Evolutionary conservation across 163 green algal genomes (phyloP), one percentile per base, ranked within the genome.

Genomic region (Chlamydomonas reinhardtii): DNA sequence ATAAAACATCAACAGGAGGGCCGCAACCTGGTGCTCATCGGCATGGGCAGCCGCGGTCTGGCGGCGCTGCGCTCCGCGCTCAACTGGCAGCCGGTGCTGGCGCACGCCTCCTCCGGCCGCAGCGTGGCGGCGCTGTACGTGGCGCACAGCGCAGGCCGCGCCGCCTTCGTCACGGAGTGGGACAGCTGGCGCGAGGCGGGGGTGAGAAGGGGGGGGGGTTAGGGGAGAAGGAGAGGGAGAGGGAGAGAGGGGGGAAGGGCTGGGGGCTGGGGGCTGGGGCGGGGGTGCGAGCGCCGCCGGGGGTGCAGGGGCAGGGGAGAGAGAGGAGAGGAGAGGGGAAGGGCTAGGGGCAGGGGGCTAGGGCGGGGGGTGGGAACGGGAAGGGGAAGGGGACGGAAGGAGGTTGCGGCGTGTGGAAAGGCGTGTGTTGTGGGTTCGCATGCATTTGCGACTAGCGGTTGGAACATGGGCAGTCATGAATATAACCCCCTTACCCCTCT

Each of bases 151-250:
- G 87, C 89, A 20, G 34, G 85, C 27, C 84, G 86, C 9, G 95
- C 93, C 27, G 91, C 93, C 20, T 97, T 94, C 82, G 74, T 97
- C 8, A 68, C 92, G 25, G 95, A 97, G 59, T 97, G 94, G 94
- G 94, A 97, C 74, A 73, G 61, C 16, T 97, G 94, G 94, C 89
- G 94, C 27, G 92, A 94, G 29, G 93, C 92, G 25, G 94, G 94
- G 86, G 93, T 97, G 83, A 90, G 92, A 20, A 35, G 64, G 6
- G 14, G 0, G 64, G 64, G 64, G 29, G 27, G 4, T 0, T 1
- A 6, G 15, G 29, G 2, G 27, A 20, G 64, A 39, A 14, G n/a
- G 29, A 71, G 29, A 14, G 24, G 20, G 61, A 31, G 24, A 9
- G 4, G 1, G 64, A 65, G 20, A 61, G 4, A 31, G 59, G 70